These are phyloP conservation scores for Blastobotrys niveus DNA, from an alignment of 1,139 yeast species.

Conservation along the genomic window DNA sequence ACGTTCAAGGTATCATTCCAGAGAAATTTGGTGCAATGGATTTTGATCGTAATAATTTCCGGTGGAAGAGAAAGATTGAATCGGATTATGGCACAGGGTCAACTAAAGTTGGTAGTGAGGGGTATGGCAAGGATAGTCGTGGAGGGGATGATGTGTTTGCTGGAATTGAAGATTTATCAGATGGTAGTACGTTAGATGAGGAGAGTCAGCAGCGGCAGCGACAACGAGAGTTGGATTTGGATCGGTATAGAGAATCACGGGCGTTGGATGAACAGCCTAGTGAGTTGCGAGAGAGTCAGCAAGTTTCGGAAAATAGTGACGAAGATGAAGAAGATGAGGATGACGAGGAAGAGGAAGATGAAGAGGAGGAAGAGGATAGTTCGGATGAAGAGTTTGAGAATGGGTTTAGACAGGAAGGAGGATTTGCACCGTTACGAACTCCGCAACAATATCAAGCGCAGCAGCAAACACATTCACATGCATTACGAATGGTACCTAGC, in stretches of 20 bases:
- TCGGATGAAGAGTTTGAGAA: neutral
- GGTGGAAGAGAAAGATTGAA: conserved; percentile 19
- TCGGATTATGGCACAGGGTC: conserved; percentile 23
- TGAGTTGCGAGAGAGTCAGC: conserved; percentile 7
- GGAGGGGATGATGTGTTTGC: conserved; percentile 24
- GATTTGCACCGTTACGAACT: conserved; percentile 11
- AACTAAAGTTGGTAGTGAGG: conserved; percentile 18
- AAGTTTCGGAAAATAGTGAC: neutral
- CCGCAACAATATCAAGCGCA: conserved; percentile 1
- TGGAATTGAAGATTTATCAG: conserved; percentile 29
- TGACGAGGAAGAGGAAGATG: conserved; percentile 2
- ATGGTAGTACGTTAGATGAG: conserved; percentile 10
- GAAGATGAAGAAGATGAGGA: neutral
- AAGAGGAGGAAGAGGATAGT: neutral
- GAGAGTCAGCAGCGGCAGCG: neutral
- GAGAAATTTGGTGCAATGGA: conserved; percentile 24
- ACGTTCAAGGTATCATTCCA: conserved; percentile 22
- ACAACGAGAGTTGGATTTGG: conserved; percentile 3
- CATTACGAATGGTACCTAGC: conserved; percentile 3
- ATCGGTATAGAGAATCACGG: conserved; percentile 7
- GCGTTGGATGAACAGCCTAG: conserved; percentile 12
- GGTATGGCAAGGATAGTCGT: neutral
- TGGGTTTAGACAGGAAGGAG: conserved; percentile 11
- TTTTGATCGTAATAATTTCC: conserved; percentile 19
- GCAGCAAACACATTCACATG: no score